Conservation (phyloP, 345 rosid species). For the Linum tenue region DNA sequence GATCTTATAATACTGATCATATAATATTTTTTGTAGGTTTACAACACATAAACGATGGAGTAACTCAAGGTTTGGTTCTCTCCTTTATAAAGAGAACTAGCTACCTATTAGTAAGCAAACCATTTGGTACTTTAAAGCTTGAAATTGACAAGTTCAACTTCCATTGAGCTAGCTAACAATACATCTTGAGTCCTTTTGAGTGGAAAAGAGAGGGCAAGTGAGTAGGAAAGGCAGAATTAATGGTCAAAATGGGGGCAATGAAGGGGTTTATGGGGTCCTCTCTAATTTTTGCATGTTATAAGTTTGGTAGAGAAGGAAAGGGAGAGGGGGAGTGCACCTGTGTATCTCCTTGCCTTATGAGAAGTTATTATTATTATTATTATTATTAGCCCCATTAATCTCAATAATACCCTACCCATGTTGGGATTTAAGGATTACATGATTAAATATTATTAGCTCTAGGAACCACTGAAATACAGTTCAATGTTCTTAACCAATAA, state of each 20-base stretch:
- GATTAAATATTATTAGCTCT: constrained; percentile 11
- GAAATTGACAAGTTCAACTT: constrained; percentile 9
- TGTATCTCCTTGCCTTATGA: background rate
- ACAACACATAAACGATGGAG: too few relatives aligned
- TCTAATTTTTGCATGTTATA: constrained; percentile 13
- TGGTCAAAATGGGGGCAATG: constrained; percentile 23
- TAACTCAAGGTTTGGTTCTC: background rate
- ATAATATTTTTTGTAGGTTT: too few relatives aligned
- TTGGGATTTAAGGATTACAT: constrained; percentile 33
- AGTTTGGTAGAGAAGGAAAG: constrained; percentile 1
- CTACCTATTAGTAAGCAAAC: too few relatives aligned
- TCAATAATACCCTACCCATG: constrained; percentile 23
- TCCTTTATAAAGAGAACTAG: too few relatives aligned
- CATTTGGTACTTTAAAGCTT: too few relatives aligned
- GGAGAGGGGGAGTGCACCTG: constrained; percentile 22
- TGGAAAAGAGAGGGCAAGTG: background rate
- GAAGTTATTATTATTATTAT: background rate
- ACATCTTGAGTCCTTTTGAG: too few relatives aligned
- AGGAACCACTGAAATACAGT: background rate
- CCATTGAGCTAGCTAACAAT: background rate
- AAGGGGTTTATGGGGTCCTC: constrained; percentile 25
- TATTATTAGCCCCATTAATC: background rate
- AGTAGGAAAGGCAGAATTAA: background rate
- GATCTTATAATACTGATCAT: too few relatives aligned
- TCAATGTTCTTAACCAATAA: background rate